Conservation (phyloP, 805 yeast genomes). For the Candida pseudofarinosa region DNA sequence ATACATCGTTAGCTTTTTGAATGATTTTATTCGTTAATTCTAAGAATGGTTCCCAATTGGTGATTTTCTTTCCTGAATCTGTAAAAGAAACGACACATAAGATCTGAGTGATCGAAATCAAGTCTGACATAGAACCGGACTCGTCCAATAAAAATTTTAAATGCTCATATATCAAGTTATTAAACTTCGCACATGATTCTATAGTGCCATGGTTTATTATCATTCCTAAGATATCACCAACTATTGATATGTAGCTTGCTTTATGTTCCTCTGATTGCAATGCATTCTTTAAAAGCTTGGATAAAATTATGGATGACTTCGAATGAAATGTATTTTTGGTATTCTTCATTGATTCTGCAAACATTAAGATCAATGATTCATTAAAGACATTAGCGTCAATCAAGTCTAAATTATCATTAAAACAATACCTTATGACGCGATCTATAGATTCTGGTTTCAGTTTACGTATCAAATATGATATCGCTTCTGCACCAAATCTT, state of each 20-base stretch:
- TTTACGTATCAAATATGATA: constrained; percentile 78
- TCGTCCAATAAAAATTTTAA: constrained; percentile 9
- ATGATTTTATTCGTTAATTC: constrained; percentile 10
- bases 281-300: constrained; percentile 19
- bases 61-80: constrained; percentile 65
- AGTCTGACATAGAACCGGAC: constrained; percentile 3
- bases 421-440: constrained; percentile 41
- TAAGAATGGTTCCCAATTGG: constrained; percentile 44
- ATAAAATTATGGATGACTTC: constrained; percentile 51
- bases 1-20: background rate
- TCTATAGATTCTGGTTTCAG: constrained; percentile 46
- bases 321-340: constrained; percentile 75
- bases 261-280: background rate
- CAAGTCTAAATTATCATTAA: constrained; percentile 28
- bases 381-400: constrained; percentile 44
- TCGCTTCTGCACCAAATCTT: constrained; percentile 85
- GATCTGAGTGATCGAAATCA: constrained; percentile 34
- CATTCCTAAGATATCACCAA: constrained; percentile 56
- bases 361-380: constrained; percentile 55
- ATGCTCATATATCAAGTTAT: constrained; percentile 26
- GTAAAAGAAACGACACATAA: constrained; percentile 53
- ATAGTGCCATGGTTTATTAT: constrained; percentile 50
- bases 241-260: constrained; percentile 35
- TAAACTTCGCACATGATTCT: constrained; percentile 46
- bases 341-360: constrained; percentile 70